phyloP scores from a whole-genome alignment of 495 filamentous ascomycete species.

The Recurvomyces mirabilis region DNA sequence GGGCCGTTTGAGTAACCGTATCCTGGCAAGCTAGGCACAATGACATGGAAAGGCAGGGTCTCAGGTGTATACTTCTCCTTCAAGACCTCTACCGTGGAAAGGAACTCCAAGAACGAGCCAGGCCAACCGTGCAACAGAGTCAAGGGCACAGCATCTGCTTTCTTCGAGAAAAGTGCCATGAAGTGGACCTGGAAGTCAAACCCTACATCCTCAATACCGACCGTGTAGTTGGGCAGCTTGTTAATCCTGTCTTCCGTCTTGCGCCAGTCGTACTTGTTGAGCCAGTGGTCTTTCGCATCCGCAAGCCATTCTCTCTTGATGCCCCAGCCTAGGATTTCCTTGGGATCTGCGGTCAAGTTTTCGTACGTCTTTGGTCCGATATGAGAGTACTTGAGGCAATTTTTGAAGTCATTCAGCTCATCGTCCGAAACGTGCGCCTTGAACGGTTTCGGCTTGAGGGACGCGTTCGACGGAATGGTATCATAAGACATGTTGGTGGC shows the following conservation, averaged over 20 bases:
- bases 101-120: conserved; percentile 48
- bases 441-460: conserved; percentile 30
- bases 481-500: conserved; percentile 9
- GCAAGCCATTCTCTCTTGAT: conserved; percentile 46
- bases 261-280: conserved; percentile 36
- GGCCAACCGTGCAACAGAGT: conserved; percentile 54
- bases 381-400: conserved; percentile 40
- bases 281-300: conserved; percentile 44
- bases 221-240: conserved; percentile 50
- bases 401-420: conserved; percentile 38
- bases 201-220: conserved; percentile 35
- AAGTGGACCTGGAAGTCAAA: conserved; percentile 47
- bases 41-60: conserved; percentile 52
- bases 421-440: conserved; percentile 35
- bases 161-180: conserved; percentile 48
- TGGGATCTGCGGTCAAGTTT: conserved; percentile 34
- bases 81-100: conserved; percentile 37
- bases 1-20: conserved; percentile 48
- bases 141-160: conserved; percentile 48
- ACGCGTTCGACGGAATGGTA: conserved; percentile 9
- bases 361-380: conserved; percentile 44
- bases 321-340: conserved; percentile 34
- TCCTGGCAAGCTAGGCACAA: conserved; percentile 54
- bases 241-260: conserved; percentile 37
- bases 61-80: conserved; percentile 40